These are phyloP conservation scores for Recurvomyces mirabilis DNA, from an alignment of 495 filamentous ascomycete species.

Conservation along the genomic window DNA sequence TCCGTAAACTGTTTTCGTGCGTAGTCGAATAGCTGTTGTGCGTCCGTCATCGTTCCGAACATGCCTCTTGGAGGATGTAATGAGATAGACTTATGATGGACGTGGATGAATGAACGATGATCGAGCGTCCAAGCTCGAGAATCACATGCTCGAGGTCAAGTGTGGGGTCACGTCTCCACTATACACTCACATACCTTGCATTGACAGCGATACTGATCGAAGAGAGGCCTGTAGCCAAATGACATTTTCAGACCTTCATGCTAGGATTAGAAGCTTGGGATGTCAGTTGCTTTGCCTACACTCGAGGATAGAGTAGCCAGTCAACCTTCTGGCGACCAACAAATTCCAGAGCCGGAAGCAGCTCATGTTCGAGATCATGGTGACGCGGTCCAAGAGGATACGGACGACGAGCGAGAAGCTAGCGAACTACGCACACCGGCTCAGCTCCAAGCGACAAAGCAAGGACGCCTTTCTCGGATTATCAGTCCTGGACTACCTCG, in stretches of 20 bases:
- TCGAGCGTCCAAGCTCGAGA: too few species aligned
- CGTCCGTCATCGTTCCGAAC: conserved; percentile 18
- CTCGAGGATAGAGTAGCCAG: not conserved
- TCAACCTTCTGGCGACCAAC: not conserved
- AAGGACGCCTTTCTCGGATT: conserved; percentile 2
- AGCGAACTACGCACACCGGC: not conserved
- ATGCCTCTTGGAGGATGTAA: too few species aligned
- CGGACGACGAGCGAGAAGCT: conserved; percentile 15
- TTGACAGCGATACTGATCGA: too few species aligned
- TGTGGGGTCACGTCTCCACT: too few species aligned
- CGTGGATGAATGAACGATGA: too few species aligned
- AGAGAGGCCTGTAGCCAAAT: too few species aligned
- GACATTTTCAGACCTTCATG: too few species aligned
- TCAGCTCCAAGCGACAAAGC: not conserved
- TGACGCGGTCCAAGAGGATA: not conserved
- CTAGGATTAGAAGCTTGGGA: too few species aligned
- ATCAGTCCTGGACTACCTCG: not conserved
- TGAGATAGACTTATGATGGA: too few species aligned
- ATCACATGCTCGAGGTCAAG: too few species aligned
- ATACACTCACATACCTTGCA: too few species aligned
- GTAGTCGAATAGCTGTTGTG: conserved; percentile 24
- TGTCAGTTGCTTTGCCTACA: not conserved
- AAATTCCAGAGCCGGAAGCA: conserved; percentile 12
- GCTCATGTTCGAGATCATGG: conserved; percentile 2
- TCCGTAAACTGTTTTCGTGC: conserved; percentile 29